Percentiles rank a stretch among this genome's conserved stretches.
phyloP scores from a whole-genome alignment of 2,329 filamentous ascomycete species.

The Colletotrichum coccodes region DNA sequence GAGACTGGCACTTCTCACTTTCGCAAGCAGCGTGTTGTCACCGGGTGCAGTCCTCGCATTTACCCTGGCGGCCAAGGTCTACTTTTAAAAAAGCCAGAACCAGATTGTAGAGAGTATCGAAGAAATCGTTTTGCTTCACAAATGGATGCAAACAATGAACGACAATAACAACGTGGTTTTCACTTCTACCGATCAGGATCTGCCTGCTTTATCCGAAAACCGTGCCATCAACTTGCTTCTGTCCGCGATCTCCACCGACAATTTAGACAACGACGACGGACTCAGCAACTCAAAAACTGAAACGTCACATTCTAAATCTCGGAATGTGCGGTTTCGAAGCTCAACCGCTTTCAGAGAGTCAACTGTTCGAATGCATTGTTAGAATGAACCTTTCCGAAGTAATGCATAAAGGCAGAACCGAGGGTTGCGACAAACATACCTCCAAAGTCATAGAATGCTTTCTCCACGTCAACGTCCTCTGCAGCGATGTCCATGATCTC shows the following conservation, averaged over 20 bases:
- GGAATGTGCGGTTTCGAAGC: conserved; percentile 10
- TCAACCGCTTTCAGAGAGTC: conserved; percentile 20
- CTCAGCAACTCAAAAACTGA: conserved; percentile 22
- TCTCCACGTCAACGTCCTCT: conserved; percentile 6
- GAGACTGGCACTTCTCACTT: not conserved
- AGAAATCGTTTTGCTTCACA: no score
- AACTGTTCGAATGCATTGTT: not conserved
- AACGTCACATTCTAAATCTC: conserved; percentile 12
- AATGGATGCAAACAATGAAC: no score
- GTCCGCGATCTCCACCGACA: not conserved
- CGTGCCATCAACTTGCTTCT: conserved; percentile 21
- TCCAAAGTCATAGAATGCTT: conserved; percentile 25
- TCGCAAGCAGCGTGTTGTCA: not conserved
- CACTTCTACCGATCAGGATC: no score
- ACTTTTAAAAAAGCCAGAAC: not conserved
- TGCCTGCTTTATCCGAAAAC: no score
- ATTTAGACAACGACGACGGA: conserved; percentile 10
- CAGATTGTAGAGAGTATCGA: no score
- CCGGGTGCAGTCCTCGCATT: not conserved
- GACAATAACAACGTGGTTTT: no score
- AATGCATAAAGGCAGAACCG: no score
- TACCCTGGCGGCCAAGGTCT: not conserved
- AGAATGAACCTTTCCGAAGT: not conserved
- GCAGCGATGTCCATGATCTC: conserved; percentile 2
- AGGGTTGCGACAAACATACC: not conserved